Percentiles rank a stretch among this genome's conserved stretches.
These are phyloP conservation scores for Calonectria hongkongensis DNA, from an alignment of 2,329 filamentous ascomycete species.

Conservation along the genomic window DNA sequence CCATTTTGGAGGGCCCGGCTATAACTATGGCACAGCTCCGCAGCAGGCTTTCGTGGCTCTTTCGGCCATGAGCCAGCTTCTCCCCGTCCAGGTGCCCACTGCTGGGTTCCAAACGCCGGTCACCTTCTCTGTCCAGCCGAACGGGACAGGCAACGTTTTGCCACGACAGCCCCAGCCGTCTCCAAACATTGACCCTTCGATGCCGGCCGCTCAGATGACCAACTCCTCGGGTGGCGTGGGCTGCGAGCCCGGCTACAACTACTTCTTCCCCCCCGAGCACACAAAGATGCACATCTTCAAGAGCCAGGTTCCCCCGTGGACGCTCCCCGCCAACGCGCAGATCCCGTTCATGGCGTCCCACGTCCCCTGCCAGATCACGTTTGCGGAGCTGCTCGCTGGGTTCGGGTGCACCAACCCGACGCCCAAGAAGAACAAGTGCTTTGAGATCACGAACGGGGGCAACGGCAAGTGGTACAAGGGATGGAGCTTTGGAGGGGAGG, in stretches of 20 bases:
- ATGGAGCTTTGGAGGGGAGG: conserved; percentile 69
- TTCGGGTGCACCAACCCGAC: conserved; percentile 73
- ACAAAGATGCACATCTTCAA: conserved; percentile 77
- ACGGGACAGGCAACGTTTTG: conserved; percentile 60
- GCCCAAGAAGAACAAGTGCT: conserved; percentile 73
- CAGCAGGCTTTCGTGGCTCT: conserved; percentile 47
- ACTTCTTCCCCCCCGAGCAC: conserved; percentile 75
- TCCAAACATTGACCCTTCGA: conserved; percentile 65
- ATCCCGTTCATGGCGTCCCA: conserved; percentile 70
- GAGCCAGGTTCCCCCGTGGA: conserved; percentile 71
- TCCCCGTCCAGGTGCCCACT: conserved; percentile 34
- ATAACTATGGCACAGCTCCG: conserved; percentile 53
- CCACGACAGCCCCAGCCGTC: conserved; percentile 64
- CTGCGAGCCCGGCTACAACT: conserved; percentile 78
- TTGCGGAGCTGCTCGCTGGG: conserved; percentile 75
- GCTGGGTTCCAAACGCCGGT: conserved; percentile 55
- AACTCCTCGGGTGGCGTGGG: conserved; percentile 75
- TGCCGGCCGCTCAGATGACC: conserved; percentile 72
- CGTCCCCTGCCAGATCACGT: conserved; percentile 71
- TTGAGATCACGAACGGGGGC: conserved; percentile 73
- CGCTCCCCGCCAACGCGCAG: conserved; percentile 63
- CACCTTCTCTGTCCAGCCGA: conserved; percentile 60
- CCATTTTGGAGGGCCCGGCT: conserved; percentile 61
- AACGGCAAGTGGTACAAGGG: conserved; percentile 77
- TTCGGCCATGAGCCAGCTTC: conserved; percentile 42